A percentile compares a stretch with the other conserved stretches of the same genome.
Conservation (phyloP, 1,284 basidiomycete genomes). For the Puccinia horiana region DNA sequence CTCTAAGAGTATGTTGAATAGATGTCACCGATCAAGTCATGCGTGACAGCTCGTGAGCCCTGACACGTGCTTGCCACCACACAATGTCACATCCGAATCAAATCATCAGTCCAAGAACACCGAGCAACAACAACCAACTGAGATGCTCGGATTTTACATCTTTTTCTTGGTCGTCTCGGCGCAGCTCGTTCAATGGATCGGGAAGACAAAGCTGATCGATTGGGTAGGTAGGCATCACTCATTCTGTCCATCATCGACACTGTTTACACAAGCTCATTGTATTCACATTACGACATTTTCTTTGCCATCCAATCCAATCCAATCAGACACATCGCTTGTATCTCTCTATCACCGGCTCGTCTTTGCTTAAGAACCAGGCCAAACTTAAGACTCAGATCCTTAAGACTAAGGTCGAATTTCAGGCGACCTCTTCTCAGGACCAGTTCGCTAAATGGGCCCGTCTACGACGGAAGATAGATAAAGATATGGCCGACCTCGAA, state of each 20-base stretch:
- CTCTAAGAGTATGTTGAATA: no score
- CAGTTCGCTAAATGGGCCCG: constrained; percentile 99
- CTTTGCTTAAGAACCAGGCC: constrained; percentile 64
- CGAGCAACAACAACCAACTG: not conserved
- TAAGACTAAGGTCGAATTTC: constrained; percentile 76
- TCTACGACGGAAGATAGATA: constrained; percentile 84
- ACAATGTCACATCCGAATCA: no score
- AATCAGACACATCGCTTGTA: constrained; percentile 51
- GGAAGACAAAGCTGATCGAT: constrained; percentile 75
- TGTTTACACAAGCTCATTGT: no score
- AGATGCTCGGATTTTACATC: constrained; percentile 69
- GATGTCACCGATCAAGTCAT: no score
- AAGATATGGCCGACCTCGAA: constrained; percentile 89
- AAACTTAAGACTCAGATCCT: constrained; percentile 78
- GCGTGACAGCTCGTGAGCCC: no score
- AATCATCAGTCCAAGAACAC: not conserved
- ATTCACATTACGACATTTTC: no score
- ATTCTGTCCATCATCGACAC: not conserved
- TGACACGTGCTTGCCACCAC: no score
- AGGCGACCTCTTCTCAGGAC: constrained; percentile 89
- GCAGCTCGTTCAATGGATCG: constrained; percentile 81
- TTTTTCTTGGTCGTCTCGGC: constrained; percentile 77
- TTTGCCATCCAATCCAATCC: no score
- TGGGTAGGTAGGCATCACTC: constrained; percentile 65
- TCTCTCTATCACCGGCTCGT: constrained; percentile 60